phyloP scores from a whole-genome alignment of 352 stramenopile genomes.

The Aphanomyces invadans region DNA sequence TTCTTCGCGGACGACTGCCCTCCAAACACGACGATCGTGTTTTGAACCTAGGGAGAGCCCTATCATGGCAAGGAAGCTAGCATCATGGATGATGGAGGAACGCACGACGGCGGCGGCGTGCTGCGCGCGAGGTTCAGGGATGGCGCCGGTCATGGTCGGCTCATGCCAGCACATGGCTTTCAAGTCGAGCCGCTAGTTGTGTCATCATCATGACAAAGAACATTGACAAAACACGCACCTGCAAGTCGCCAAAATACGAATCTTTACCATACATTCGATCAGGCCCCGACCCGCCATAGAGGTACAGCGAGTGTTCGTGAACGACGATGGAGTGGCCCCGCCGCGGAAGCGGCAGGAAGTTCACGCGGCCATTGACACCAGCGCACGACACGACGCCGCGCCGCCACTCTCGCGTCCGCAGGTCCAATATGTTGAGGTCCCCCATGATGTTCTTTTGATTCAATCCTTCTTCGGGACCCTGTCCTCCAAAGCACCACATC shows the following conservation, averaged over 20 bases:
- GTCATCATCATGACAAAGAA: background rate
- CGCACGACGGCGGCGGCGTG: background rate
- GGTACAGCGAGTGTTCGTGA: background rate
- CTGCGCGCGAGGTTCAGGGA: conserved; percentile 2
- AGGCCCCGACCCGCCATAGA: conserved; percentile 1
- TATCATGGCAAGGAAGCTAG: too few species aligned
- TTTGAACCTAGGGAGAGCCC: background rate
- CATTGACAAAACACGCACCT: background rate
- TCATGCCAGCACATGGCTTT: conserved; percentile 16
- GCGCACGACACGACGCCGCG: conserved; percentile 1
- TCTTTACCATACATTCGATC: conserved; percentile 15
- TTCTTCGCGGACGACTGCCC: conserved; percentile 9
- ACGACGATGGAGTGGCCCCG: conserved; percentile 5
- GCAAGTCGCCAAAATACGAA: conserved; percentile 17
- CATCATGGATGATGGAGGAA: background rate
- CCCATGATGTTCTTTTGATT: conserved; percentile 18
- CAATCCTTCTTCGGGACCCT: conserved; percentile 13
- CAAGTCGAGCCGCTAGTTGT: conserved; percentile 9
- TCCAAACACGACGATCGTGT: conserved; percentile 17
- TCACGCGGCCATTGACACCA: conserved; percentile 2
- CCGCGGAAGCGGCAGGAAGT: conserved; percentile 5
- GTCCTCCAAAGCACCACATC: conserved; percentile 20
- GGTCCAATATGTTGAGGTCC: conserved; percentile 11
- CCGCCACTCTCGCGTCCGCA: background rate
- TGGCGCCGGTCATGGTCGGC: conserved; percentile 5